Percentiles rank a stretch among this genome's conserved stretches.
phyloP scores from a whole-genome alignment of 2,329 filamentous ascomycete species.

The Colletotrichum tamarilloi region DNA sequence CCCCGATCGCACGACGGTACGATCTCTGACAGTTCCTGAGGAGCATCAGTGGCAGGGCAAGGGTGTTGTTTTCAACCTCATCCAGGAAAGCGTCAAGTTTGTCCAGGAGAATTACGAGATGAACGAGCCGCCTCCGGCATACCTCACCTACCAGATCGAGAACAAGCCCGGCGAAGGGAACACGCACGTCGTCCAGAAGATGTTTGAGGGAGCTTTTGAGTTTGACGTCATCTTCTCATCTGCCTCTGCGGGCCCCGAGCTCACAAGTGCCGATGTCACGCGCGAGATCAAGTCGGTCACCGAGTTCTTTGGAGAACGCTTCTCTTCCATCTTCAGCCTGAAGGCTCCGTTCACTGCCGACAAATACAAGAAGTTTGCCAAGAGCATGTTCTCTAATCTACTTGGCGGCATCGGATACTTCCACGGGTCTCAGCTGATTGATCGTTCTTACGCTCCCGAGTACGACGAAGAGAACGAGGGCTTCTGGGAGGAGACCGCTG shows the following conservation, averaged over 20 bases:
- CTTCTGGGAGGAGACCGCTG: constrained; percentile 93
- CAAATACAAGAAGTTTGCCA: constrained; percentile 82
- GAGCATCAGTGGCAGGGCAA: constrained; percentile 88
- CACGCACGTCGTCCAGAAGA: constrained; percentile 88
- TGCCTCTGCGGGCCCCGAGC: constrained; percentile 60
- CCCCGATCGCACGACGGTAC: constrained; percentile 79
- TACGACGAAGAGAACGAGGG: constrained; percentile 96
- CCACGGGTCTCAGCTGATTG: constrained; percentile 86
- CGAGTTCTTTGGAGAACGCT: constrained; percentile 78
- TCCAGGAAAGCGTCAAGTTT: constrained; percentile 62
- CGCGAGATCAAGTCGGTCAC: constrained; percentile 75
- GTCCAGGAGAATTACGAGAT: constrained; percentile 60
- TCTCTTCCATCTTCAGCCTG: constrained; percentile 77
- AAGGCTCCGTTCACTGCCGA: constrained; percentile 79
- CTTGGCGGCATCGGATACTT: constrained; percentile 97
- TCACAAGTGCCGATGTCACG: constrained; percentile 73
- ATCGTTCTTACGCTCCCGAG: constrained; percentile 89
- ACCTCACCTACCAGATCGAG: constrained; percentile 83
- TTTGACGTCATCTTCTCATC: constrained; percentile 89
- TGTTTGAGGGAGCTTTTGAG: constrained; percentile 89
- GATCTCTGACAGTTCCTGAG: constrained; percentile 73
- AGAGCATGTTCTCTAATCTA: constrained; percentile 93
- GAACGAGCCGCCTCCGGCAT: constrained; percentile 81
- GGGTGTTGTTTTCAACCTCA: constrained; percentile 66
- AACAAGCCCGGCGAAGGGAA: constrained; percentile 80